Evolutionary conservation across 805 yeast genomes (phyloP).

Genomic region (Ogataea degrootiae): DNA sequence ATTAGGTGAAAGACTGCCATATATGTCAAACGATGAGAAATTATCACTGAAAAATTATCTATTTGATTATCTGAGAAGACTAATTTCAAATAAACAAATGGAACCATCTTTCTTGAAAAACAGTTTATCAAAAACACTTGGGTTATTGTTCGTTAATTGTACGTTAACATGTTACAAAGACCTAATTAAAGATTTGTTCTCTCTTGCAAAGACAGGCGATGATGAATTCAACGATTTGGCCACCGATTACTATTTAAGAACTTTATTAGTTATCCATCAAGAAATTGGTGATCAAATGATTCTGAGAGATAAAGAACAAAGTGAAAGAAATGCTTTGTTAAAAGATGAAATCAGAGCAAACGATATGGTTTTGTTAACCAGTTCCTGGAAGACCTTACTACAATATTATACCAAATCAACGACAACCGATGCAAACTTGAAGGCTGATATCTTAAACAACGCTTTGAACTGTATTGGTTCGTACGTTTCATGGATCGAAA

Average conservation of each 20-base stretch:
- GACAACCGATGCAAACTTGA: conserved; percentile 22
- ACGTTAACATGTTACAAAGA: conserved; percentile 46
- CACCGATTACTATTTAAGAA: conserved; percentile 70
- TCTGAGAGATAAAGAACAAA: conserved; percentile 56
- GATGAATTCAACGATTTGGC: conserved; percentile 36
- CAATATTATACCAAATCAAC: conserved; percentile 26
- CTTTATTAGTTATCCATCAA: conserved; percentile 70
- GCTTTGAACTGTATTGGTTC: conserved; percentile 69
- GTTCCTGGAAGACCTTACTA: conserved; percentile 63
- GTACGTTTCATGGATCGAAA: conserved; percentile 91
- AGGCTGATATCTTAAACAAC: conserved; percentile 48
- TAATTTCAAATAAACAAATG: conserved; percentile 20
- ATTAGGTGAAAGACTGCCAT: conserved; percentile 50
- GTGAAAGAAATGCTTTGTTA: conserved; percentile 61
- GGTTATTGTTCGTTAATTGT: conserved; percentile 44
- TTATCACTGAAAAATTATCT: conserved; percentile 42
- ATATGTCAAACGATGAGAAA: conserved; percentile 42
- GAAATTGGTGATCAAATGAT: conserved; percentile 93
- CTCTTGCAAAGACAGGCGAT: conserved; percentile 27
- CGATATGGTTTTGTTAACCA: conserved; percentile 64
- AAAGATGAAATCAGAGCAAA: conserved; percentile 78
- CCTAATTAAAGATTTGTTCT: conserved; percentile 46
- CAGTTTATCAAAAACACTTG: conserved; percentile 53
- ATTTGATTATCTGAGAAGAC: conserved; percentile 38
- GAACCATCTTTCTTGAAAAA: conserved; percentile 46